Base-by-base conservation (phyloP, 179 eudicot genomes). In the Silene noctiflora region DNA sequence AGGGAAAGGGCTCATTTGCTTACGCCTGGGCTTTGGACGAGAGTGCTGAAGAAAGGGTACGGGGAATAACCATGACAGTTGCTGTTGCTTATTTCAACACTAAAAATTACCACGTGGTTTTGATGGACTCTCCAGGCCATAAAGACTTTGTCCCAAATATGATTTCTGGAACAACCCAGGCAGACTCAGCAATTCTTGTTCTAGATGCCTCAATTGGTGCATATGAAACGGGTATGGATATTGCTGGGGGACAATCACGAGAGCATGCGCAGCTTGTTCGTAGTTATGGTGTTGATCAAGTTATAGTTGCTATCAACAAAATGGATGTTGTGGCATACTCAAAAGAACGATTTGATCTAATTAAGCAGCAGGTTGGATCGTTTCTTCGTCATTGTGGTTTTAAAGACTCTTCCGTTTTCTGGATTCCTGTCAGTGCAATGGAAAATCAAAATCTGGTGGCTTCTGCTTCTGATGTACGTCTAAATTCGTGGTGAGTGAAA, bases 11-110 rank as follows among this genome's bases (percentile, higher is more conserved):
- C 31, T 96, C 99, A 60, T 96, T 93, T 83, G 94, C 99, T 62
- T 96, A 90, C 87, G 99, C 99, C 59, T 96, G 98, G 98, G 97
- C 98, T 55, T 80, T 96, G 83, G 99, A 96, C 85, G 97, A 93
- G 83, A 91, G 98, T 81, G 83, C 86, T 65, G 99, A 96, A 88
- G 99, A 96, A 87, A 89, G 99, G 77, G 99, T 91, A 79, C 84
- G 98, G 76, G 99, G 99, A 73, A 90, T 96, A 84, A 96, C 99
- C 35, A 96, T 96, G 99, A 93, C 96, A 22, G 99, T 96, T 67
- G 98, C 89, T 71, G 99, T 96, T 86, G 99, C 99, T 61, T 93
- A 91, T 85, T 91, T 96, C 85, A 88, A 90, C 79, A 85, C 98
- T 65, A 90, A 86, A 75, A 90, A 71, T 59, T 93, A 90, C 81